These are phyloP conservation scores for Saccharomyces eubayanus DNA, from an alignment of 805 yeast species.

Conservation along the genomic window DNA sequence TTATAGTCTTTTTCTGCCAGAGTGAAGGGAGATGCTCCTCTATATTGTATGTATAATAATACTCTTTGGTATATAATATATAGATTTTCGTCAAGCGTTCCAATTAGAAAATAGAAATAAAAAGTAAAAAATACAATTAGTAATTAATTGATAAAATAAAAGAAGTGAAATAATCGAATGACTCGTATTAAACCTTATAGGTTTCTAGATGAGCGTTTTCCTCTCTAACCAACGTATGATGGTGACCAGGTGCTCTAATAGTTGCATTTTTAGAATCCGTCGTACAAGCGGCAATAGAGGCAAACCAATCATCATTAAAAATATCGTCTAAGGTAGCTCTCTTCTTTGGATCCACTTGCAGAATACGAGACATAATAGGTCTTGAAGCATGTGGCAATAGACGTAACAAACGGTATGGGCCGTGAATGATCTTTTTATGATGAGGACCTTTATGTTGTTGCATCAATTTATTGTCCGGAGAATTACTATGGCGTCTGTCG, in stretches of 20 bases:
- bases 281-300: conserved; percentile 55
- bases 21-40: background rate
- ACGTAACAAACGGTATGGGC: conserved; percentile 76
- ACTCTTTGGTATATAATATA: background rate
- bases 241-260: conserved; percentile 41
- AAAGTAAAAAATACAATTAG: background rate
- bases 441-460: conserved; percentile 14
- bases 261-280: conserved; percentile 34
- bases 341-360: conserved; percentile 48
- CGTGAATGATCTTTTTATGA: conserved; percentile 55
- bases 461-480: conserved; percentile 7
- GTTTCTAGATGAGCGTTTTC: conserved; percentile 40
- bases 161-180: background rate
- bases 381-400: conserved; percentile 76
- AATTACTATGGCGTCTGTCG: conserved; percentile 1
- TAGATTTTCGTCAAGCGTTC: background rate
- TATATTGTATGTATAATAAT: background rate
- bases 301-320: conserved; percentile 63
- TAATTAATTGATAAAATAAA: background rate
- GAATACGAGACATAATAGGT: conserved; percentile 61
- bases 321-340: conserved; percentile 65
- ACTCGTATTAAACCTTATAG: conserved; percentile 29
- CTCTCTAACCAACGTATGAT: conserved; percentile 42
- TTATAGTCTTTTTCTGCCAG: background rate
- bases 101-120: background rate